Evolutionary conservation across 192 early-diverging fungal species (phyloP).

Genomic region (Coemansia sp.): DNA sequence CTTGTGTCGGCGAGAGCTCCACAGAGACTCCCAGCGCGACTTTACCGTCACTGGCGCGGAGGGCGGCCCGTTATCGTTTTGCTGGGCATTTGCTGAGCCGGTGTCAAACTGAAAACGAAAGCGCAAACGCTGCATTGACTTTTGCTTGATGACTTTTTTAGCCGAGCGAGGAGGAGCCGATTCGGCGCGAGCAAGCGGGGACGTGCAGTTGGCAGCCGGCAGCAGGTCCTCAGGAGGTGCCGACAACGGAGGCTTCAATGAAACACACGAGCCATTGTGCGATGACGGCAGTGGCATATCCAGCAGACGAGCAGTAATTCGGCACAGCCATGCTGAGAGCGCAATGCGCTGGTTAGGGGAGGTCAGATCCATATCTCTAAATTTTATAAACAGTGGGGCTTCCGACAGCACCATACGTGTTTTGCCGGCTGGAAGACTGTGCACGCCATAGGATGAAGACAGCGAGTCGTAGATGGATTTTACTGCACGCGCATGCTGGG

Average conservation of each 20-base stretch:
- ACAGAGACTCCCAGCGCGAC: constrained; percentile 46
- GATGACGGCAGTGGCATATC: constrained; percentile 34
- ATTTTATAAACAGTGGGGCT: constrained; percentile 39
- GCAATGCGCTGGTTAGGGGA: constrained; percentile 26
- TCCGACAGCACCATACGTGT: constrained; percentile 33
- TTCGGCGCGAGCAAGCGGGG: not conserved
- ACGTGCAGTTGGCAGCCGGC: not conserved
- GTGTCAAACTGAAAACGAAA: constrained; percentile 27
- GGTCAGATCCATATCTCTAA: constrained; percentile 50
- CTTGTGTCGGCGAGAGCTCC: constrained; percentile 43
- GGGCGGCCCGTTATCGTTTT: not conserved
- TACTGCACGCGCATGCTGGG: constrained; percentile 28
- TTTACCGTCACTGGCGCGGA: constrained; percentile 11
- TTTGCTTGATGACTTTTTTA: constrained; percentile 37
- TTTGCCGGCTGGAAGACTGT: constrained; percentile 23
- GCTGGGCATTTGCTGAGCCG: not conserved
- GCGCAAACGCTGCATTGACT: constrained; percentile 44
- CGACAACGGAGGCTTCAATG: constrained; percentile 2
- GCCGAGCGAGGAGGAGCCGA: not conserved
- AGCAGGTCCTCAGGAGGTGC: constrained; percentile 4
- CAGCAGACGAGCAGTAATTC: constrained; percentile 36
- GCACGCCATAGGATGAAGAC: constrained; percentile 25
- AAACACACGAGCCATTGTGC: constrained; percentile 14
- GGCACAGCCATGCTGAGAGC: constrained; percentile 50
- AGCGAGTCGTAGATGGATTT: constrained; percentile 37